Evolutionary conservation across 1,284 basidiomycete species (phyloP), one percentile per base, ranked within the genome.

Genomic region (Acaromyces ingoldii): DNA sequence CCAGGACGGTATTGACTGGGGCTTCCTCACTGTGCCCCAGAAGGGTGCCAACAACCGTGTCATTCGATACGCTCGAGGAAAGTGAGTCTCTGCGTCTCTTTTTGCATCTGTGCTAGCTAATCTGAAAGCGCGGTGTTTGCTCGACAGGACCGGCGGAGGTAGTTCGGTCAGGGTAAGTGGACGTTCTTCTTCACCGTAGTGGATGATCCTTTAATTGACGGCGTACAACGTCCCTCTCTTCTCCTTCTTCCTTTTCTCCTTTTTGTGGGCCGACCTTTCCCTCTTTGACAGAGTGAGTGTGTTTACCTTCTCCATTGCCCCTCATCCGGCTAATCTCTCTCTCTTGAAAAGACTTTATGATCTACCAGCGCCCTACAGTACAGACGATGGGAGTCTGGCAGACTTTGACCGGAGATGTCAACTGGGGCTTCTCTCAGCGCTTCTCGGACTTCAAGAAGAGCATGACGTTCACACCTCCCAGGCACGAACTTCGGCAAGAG

Each of bases 341-440:
- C n/a, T n/a, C n/a, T n/a, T n/a, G n/a, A n/a, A n/a, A n/a, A n/a
- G 65, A 67, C 43, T 67, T 65, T 25, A 67, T 65, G 63, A 51
- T 67, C 11, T 61, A 65, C 45, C 65, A 65, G 30, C 45, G 61
- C 4, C 63, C 63, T 1, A 50, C 60, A 3, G 39, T 38, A n/a
- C 38, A 54, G 3, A 59, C 55, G 2, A 58, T 60, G 26, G 53
- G 54, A 38, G 54, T 41, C 4, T 67, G 65, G 65, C 57, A 60
- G 10, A 36, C 51, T 3, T 40, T 67, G 15, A 67, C 64, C 0
- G 65, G 65, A 13, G 60, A 67, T 30, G 17, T 22, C 2, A 50
- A 54, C 22, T 67, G 65, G 65, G 51, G 54, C 6, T 67, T 63
- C 34, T 52, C 52, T 28, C 41, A 53, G 26, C 49, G 51, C 5